phyloP scores from a whole-genome alignment of 2,329 filamentous ascomycete species.

The Fusarium nelsonii region DNA sequence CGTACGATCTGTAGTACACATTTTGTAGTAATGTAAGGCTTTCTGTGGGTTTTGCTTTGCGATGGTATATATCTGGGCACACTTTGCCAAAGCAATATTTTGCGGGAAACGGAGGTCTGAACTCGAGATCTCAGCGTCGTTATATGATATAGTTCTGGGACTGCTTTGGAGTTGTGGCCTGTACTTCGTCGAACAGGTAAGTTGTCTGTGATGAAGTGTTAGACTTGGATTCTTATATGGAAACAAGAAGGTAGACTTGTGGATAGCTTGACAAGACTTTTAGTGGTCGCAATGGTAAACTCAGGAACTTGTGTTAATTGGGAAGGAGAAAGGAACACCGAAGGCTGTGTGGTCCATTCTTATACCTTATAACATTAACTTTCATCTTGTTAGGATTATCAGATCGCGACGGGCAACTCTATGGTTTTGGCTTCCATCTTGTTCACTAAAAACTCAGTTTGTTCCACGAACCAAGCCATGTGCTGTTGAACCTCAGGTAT shows the following conservation, averaged over 20 bases:
- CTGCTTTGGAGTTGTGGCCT: background rate
- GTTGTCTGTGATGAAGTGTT: background rate
- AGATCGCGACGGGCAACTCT: too few relatives aligned
- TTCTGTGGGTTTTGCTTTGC: background rate
- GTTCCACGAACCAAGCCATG: slow-evolving; percentile 2
- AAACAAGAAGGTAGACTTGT: background rate
- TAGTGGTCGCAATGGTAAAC: background rate
- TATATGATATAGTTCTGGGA: background rate
- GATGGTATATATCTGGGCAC: background rate
- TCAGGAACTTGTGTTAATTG: background rate
- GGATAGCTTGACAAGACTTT: background rate
- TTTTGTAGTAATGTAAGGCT: background rate
- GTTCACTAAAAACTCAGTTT: background rate
- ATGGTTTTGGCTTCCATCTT: too few relatives aligned
- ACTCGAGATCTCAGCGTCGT: background rate
- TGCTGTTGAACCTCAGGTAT: background rate
- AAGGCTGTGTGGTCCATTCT: background rate
- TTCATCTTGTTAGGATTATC: too few relatives aligned
- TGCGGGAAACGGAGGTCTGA: background rate
- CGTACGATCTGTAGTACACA: background rate
- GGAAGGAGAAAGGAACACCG: background rate
- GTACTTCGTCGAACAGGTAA: background rate
- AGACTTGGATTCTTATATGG: background rate
- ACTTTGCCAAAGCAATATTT: background rate
- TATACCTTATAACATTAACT: background rate